Evolutionary conservation across 2,329 filamentous ascomycete species (phyloP).

Genomic region (Aspergillus transmontanensis): DNA sequence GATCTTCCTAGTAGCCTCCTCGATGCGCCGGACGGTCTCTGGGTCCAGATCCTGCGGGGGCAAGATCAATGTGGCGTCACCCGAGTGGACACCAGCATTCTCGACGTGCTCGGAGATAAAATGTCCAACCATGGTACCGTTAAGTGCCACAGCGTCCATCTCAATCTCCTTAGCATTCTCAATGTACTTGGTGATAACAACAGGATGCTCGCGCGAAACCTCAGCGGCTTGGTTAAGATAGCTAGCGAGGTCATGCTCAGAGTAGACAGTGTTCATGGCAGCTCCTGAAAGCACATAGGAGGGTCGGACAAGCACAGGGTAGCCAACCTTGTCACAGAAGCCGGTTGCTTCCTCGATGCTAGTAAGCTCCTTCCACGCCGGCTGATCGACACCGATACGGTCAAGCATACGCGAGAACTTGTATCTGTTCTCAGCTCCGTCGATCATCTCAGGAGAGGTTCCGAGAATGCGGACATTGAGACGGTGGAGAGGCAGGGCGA

Average conservation of each 20-base stretch:
- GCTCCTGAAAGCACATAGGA: conserved; percentile 97
- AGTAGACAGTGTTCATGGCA: conserved; percentile 99
- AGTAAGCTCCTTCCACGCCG: conserved; percentile 95
- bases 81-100: conserved; percentile 97
- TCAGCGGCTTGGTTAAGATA: conserved; percentile 90
- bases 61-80: conserved; percentile 92
- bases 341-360: conserved; percentile 86
- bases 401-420: conserved; percentile 99
- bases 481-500: conserved; percentile 84
- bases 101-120: conserved; percentile 99
- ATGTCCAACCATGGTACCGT: conserved; percentile 87
- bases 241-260: conserved; percentile 83
- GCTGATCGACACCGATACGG: conserved; percentile 91
- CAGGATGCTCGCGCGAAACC: conserved; percentile 91
- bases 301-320: conserved; percentile 91
- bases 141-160: conserved; percentile 95
- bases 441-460: conserved; percentile 98
- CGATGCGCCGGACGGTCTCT: conserved; percentile 87
- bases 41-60: conserved; percentile 90
- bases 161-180: conserved; percentile 99
- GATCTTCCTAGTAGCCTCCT: conserved; percentile 94
- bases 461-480: conserved; percentile 90
- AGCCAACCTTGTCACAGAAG: conserved; percentile 87
- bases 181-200: conserved; percentile 99
- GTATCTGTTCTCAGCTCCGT: conserved; percentile 94